Evolutionary conservation across 129 eudicot genomes (phyloP), one percentile per base, ranked within the genome.

Genomic region (Sambucus nigra): DNA sequence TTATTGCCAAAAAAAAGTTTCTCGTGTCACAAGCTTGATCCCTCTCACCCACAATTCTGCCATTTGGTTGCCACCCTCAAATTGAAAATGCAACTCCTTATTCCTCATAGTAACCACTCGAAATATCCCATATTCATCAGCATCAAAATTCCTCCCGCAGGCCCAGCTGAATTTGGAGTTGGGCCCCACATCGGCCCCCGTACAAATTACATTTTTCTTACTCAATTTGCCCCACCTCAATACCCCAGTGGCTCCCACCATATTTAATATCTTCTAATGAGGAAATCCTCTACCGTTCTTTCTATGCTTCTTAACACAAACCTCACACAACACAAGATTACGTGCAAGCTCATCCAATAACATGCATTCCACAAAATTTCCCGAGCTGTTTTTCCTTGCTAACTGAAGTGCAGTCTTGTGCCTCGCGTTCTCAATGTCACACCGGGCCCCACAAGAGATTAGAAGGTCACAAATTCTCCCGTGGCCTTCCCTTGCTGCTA

Each of bases 21-120:
- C 84, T 44, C 70, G 59, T 4, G 97, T 83, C 64, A 83, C 84
- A 50, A 88, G 79, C 69, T 70, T 76, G 42, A 88, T 88, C 54
- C 97, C 97, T 61, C 94, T 73, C 1, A 74, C 94, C 96, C 96
- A 88, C 54, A 88, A 46, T 76, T 80, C 66, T 2, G 96, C 96
- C 72, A 61, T 71, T n/a, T 77, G 87, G 33, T 26, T 42, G 38
- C 88, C 95, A 60, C 91, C 97, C 18, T 70, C 84, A 17, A 91
- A 88, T 25, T 77, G 73, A 73, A 88, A 88, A 75, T 88, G 94
- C 48, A 88, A 64, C 69, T 88, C 97, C 68, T 72, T 80, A 47
- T 88, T 80, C 80, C 54, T 77, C 0, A 74, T 75, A 8, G 97
- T 88, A 38, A 75, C 62, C 64, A 83, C 87, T 39, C 83, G 71